Conservation (phyloP, 306 rosid genomes). For the Herpetospermum pedunculosum region DNA sequence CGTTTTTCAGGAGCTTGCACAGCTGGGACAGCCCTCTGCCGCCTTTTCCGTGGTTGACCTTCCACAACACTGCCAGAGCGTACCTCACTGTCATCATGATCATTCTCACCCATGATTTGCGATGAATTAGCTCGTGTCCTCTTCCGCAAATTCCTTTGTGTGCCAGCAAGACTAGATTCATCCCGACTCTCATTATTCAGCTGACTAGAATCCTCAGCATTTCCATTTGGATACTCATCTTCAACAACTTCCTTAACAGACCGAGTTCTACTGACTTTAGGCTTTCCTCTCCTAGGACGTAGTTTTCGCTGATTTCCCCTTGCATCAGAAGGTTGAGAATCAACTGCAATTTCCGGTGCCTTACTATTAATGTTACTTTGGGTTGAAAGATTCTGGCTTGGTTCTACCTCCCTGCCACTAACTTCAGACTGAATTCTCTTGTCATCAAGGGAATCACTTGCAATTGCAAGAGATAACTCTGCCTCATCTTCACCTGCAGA, state of each 20-base stretch:
- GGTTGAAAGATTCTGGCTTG: conserved; percentile 39
- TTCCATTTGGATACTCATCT: conserved; percentile 63
- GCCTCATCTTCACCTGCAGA: conserved; percentile 48
- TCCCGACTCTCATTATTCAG: conserved; percentile 40
- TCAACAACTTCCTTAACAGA: conserved; percentile 54
- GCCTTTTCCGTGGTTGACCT: conserved; percentile 51
- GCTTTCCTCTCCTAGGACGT: conserved; percentile 34
- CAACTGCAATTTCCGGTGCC: conserved; percentile 34
- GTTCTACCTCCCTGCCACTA: conserved; percentile 45
- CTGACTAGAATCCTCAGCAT: conserved; percentile 54
- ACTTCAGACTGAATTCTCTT: conserved; percentile 39
- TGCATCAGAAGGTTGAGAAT: conserved; percentile 42
- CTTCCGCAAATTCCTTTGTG: conserved; percentile 34
- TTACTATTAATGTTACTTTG: conserved; percentile 50
- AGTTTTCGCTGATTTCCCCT: conserved; percentile 27
- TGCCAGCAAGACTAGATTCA: conserved; percentile 23
- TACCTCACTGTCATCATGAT: conserved; percentile 51
- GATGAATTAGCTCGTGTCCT: conserved; percentile 54
- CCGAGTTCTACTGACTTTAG: conserved; percentile 35
- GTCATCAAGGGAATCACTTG: conserved; percentile 61
- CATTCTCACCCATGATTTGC: conserved; percentile 44
- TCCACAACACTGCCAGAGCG: conserved; percentile 44
- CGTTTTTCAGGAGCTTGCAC: conserved; percentile 45
- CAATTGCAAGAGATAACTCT: conserved; percentile 55
- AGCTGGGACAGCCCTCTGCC: conserved; percentile 37